Conservation (phyloP, 2,329 filamentous ascomycete genomes). For the Colletotrichum costaricense region DNA sequence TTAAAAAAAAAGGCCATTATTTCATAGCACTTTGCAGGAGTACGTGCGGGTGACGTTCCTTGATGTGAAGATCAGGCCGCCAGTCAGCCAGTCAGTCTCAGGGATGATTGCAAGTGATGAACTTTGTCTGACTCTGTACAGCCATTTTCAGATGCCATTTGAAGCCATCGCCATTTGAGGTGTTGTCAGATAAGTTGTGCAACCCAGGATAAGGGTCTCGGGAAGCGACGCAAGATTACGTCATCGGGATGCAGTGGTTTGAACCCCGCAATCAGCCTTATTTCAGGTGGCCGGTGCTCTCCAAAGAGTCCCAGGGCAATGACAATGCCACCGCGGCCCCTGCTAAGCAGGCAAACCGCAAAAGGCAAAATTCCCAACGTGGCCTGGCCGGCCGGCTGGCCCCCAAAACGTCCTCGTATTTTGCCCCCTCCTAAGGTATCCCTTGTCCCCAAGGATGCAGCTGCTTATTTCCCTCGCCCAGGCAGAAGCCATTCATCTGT, state of each 20-base stretch:
- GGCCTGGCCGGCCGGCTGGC: neutral
- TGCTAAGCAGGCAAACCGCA: constrained; percentile 1
- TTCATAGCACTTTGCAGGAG: constrained; percentile 5
- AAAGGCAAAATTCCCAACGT: constrained; percentile 3
- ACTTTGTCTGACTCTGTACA: neutral
- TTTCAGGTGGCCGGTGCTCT: neutral
- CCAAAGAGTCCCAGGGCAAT: neutral
- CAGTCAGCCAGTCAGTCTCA: neutral
- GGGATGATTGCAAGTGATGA: neutral
- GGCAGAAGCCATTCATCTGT: constrained; percentile 11
- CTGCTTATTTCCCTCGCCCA: neutral
- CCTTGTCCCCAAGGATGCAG: neutral
- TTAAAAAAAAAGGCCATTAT: constrained; percentile 32
- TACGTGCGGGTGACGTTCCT: neutral
- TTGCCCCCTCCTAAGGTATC: neutral
- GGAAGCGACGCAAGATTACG: constrained; percentile 3
- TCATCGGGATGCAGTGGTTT: neutral
- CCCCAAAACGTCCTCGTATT: constrained; percentile 21
- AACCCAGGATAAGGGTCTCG: neutral
- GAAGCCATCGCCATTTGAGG: neutral
- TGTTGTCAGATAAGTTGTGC: neutral
- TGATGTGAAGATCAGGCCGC: neutral
- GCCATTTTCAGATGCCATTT: neutral
- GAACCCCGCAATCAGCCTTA: constrained; percentile 23
- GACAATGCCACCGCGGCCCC: neutral